These are phyloP conservation scores for Platismatia glauca DNA, from an alignment of 495 filamentous ascomycete species.

Conservation along the genomic window DNA sequence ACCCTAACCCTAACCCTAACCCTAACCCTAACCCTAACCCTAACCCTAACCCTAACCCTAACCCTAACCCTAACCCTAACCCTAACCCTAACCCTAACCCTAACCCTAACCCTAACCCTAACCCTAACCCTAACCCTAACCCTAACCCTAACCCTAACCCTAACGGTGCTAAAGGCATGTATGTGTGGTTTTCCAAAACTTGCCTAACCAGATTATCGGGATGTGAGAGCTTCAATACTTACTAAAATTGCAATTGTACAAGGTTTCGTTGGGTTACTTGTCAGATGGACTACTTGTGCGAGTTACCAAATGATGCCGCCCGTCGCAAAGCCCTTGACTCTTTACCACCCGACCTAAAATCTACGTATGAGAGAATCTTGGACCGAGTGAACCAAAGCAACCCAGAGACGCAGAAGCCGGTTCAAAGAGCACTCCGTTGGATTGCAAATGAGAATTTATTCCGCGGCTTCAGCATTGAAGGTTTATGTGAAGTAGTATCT, in stretches of 20 bases:
- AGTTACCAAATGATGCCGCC: constrained; percentile 26
- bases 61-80: too few species aligned
- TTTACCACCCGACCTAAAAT: constrained; percentile 28
- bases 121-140: too few species aligned
- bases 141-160: too few species aligned
- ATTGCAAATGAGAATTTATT: neutral
- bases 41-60: too few species aligned
- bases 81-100: too few species aligned
- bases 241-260: neutral
- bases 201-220: neutral
- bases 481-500: constrained; percentile 23
- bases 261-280: constrained; percentile 38
- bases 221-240: neutral
- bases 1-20: too few species aligned
- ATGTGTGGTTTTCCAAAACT: too few species aligned
- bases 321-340: constrained; percentile 26
- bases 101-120: too few species aligned
- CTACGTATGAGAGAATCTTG: constrained; percentile 32
- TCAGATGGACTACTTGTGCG: constrained; percentile 33
- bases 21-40: too few species aligned
- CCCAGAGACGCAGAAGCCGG: neutral
- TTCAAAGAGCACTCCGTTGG: neutral
- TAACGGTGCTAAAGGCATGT: too few species aligned
- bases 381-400: constrained; percentile 24
- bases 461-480: neutral